Conservation (phyloP, 495 filamentous ascomycete genomes). For the Penicillium macrosclerotiorum region DNA sequence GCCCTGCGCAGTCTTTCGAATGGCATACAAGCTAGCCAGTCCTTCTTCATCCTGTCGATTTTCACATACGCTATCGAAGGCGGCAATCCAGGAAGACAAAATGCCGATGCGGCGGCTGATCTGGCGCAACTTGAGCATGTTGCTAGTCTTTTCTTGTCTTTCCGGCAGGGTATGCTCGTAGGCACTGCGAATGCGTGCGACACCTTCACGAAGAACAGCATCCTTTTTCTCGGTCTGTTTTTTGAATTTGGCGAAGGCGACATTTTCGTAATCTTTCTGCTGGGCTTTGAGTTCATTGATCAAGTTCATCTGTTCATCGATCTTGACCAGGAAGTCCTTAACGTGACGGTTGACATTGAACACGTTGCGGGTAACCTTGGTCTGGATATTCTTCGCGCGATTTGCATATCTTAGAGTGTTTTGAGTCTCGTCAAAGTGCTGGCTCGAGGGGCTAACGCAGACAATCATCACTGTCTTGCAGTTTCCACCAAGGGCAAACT, state of each 20-base stretch:
- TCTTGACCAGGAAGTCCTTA: constrained; percentile 97
- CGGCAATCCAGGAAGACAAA: constrained; percentile 86
- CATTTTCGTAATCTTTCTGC: constrained; percentile 84
- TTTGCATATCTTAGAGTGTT: constrained; percentile 98
- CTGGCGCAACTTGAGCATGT: constrained; percentile 80
- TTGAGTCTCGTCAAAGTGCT: constrained; percentile 97
- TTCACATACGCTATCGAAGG: constrained; percentile 82
- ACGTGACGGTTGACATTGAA: constrained; percentile 99
- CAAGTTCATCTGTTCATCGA: constrained; percentile 88
- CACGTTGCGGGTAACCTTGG: constrained; percentile 96
- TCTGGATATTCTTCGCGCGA: constrained; percentile 98
- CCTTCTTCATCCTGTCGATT: constrained; percentile 62
- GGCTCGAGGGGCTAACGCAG: constrained; percentile 93
- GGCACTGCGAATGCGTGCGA: constrained; percentile 74
- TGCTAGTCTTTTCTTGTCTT: constrained; percentile 70
- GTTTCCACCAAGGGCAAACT: constrained; percentile 96
- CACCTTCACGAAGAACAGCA: constrained; percentile 71
- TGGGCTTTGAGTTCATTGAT: constrained; percentile 93
- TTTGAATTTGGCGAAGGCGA: constrained; percentile 84
- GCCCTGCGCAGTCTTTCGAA: constrained; percentile 84
- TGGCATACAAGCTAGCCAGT: constrained; percentile 64
- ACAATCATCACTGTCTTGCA: constrained; percentile 99
- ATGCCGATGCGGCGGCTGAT: constrained; percentile 81
- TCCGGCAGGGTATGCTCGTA: constrained; percentile 82
- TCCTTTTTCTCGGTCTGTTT: constrained; percentile 86